Evolutionary conservation across 225 moss, liverwort and hornwort species (phyloP).

Genomic region (Physcomitrellopsis africana): DNA sequence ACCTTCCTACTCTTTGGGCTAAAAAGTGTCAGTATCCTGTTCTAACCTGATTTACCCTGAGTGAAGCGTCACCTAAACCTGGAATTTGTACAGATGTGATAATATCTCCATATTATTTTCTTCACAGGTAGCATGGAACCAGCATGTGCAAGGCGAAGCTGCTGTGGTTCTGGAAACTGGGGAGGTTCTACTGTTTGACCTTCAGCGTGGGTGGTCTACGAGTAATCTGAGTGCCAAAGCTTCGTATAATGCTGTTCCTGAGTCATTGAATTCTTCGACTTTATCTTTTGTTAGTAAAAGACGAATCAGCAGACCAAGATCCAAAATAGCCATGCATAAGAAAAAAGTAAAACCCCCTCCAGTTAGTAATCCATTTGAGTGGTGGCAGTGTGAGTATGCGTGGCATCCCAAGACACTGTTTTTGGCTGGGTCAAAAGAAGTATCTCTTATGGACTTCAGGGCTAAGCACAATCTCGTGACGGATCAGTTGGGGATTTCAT

Average conservation of each 20-base stretch:
- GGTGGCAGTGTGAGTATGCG: constrained; percentile 94
- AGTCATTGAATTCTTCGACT: constrained; percentile 29
- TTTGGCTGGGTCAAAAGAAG: constrained; percentile 63
- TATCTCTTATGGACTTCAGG: constrained; percentile 71
- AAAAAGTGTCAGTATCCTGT: constrained; percentile 1
- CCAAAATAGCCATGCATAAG: constrained; percentile 33
- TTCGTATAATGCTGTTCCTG: constrained; percentile 33
- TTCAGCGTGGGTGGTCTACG: constrained; percentile 48
- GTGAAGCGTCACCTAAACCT: constrained; percentile 12
- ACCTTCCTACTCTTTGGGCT: constrained; percentile 22
- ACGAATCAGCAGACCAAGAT: constrained; percentile 40
- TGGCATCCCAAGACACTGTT: constrained; percentile 87
- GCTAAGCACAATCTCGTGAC: constrained; percentile 36
- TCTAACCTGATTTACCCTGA: constrained; percentile 14
- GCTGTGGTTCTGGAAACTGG: constrained; percentile 83
- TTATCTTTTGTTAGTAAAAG: constrained; percentile 28
- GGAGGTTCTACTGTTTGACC: constrained; percentile 67
- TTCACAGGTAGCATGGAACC: constrained; percentile 90
- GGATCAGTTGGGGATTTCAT: constrained; percentile 32
- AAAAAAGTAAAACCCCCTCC: constrained; percentile 30
- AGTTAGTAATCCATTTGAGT: constrained; percentile 43
- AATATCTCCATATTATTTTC: constrained; percentile 13
- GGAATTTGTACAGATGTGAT: constrained; percentile 18
- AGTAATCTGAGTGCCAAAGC: constrained; percentile 38
- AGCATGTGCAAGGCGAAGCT: constrained; percentile 71